Evolutionary conservation across 2,329 filamentous ascomycete genomes (phyloP), one percentile per base, ranked within the genome.

Genomic region (Pseudogymnoascus sp.): DNA sequence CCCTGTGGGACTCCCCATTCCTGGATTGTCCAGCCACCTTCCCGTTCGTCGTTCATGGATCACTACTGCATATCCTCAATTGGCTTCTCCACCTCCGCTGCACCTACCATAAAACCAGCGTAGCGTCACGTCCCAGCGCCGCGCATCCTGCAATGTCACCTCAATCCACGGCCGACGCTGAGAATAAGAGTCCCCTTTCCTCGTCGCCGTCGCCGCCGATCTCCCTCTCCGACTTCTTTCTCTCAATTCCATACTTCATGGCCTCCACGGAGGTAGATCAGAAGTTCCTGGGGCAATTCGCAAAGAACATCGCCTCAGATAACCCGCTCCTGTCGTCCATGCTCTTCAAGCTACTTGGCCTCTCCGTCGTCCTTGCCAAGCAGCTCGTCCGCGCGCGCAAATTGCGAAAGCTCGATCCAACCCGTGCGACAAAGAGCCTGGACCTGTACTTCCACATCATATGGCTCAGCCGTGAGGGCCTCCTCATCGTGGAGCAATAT

Each of bases 251-350:
- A 36, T 36, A 39, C 57, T 36, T 61, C 57, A 99, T 98, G 95
- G 95, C 95, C 79, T 95, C 93, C 74, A 95, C 92, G 66, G 92
- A 96, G 78, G 92, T 98, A 67, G 95, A 99, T 77, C 93, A 96
- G 79, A 99, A 98, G 79, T 96, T 96, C 78, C 83, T 99, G 72
- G 92, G 92, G 78, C 88, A 87, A 74, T 88, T 96, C 74, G 93
- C 95, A 75, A 90, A 88, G 77, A 83, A 87, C 67, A 92, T 92
- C 70, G 87, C 88, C 73, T 79, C 84, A 66, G 87, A 90, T 70
- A 95, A 93, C 73, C 87, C 90, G 3, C 81, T 93, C 16, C 84
- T 98, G 54, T 90, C 90, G 6, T 84, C 84, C 19, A 92, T 91
- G 75, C 84, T 99, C 57, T 97, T 92, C 78, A 95, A 95, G 76